These are phyloP conservation scores for Paraphoma sp. DNA, from an alignment of 2,329 filamentous ascomycete genomes.

Conservation along the genomic window DNA sequence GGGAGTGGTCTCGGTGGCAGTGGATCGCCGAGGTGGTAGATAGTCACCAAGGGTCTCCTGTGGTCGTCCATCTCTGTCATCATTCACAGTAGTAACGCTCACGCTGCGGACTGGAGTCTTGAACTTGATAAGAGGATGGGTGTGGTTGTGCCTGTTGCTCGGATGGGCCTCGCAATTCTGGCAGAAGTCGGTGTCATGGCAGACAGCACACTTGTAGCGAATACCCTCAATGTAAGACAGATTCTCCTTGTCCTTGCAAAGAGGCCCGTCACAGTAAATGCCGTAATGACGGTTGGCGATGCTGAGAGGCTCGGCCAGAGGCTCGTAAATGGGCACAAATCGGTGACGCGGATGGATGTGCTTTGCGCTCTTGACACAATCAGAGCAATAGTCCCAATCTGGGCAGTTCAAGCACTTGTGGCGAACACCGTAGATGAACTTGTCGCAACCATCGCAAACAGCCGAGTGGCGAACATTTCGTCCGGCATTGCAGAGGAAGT, in stretches of 20 bases:
- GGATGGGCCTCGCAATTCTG: slow-evolving; percentile 91
- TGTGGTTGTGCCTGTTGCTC: slow-evolving; percentile 84
- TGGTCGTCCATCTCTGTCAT: slow-evolving; percentile 71
- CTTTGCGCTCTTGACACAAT: slow-evolving; percentile 72
- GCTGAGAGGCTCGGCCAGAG: slow-evolving; percentile 60
- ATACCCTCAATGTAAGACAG: slow-evolving; percentile 75
- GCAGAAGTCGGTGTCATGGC: slow-evolving; percentile 94
- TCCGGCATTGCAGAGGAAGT: slow-evolving; percentile 75
- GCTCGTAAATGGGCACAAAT: slow-evolving; percentile 86
- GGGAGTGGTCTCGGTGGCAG: slow-evolving; percentile 60
- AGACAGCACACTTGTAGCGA: slow-evolving; percentile 97
- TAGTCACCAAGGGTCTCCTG: slow-evolving; percentile 78
- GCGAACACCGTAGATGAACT: slow-evolving; percentile 83
- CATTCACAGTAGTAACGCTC: slow-evolving; percentile 82
- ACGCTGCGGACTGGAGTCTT: slow-evolving; percentile 90
- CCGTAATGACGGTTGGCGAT: slow-evolving; percentile 71
- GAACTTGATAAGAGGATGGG: slow-evolving; percentile 97
- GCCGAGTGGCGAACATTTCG: slow-evolving; percentile 84
- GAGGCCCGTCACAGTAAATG: slow-evolving; percentile 92
- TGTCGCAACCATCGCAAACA: slow-evolving; percentile 93
- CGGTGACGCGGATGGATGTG: slow-evolving; percentile 82
- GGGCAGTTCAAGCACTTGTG: slow-evolving; percentile 98
- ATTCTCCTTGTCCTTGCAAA: slow-evolving; percentile 70
- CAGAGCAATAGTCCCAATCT: slow-evolving; percentile 93
- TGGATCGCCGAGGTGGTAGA: slow-evolving; percentile 48